Base-by-base conservation (phyloP, 495 filamentous ascomycete species). In the Penicillium odoratum region DNA sequence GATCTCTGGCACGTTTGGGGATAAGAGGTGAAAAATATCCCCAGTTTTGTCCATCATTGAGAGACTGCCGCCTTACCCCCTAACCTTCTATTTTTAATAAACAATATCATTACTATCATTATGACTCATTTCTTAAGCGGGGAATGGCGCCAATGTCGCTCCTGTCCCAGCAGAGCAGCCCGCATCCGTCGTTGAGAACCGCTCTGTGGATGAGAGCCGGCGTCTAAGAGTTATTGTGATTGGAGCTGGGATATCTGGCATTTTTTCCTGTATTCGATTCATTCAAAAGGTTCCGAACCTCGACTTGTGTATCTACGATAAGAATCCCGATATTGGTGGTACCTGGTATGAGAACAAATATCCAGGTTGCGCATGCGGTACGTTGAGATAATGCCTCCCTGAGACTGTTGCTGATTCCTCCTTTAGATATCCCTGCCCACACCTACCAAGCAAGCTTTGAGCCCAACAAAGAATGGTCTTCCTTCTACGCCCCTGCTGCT, bases 301-400 rank as follows among this genome's bases (percentile, higher is more conserved):
- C 48, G 81, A 88, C 13, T 73, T 87, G 28, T 78, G 81, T 33
- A 83, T 90, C 42, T 94, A 91, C 69, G 90, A 94, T 67, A 93
- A 92, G 79, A 93, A 93, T 60, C 66, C 68, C 1, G 88, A 88
- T 47, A 77, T 90, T 59, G 85, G 86, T 33, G 88, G 88, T 0
- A 88, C 87, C 1, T 92, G 88, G 87, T 83, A 82, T 44, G 86
- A 88, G 68, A 90, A 90, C 53, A 74, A 77, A 56, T 90, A 91
- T 65, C 85, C 86, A 0, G 87, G 87, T 18, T 83, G 85, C n/a
- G 79, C 80, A 16, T 85, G 81, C 64, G 77, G 71, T 74, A 65
- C 2, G 71, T 63, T 10, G 31, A 28, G 21, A 16, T 36, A 9
- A 10, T 13, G 9, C 10, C 8, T 10, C 33, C 11, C 5, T 33